Conservation (phyloP, 805 yeast species). For the Wickerhamomyces tratensis region DNA sequence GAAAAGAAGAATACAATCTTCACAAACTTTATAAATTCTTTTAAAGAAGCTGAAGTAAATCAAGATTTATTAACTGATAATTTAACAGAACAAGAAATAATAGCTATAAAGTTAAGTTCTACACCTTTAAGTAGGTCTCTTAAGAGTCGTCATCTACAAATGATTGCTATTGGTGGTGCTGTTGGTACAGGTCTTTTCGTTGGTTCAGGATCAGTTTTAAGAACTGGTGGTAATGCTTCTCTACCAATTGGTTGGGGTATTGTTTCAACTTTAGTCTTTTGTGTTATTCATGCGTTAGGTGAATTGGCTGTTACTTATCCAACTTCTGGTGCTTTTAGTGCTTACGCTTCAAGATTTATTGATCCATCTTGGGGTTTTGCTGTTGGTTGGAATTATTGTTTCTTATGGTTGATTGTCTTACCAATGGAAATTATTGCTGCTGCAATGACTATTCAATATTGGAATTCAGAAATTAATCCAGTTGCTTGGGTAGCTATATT, state of each 20-base stretch:
- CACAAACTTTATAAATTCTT: conserved; percentile 27
- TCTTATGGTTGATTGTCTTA: conserved; percentile 41
- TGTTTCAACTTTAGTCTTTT: conserved; percentile 47
- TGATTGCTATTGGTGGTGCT: conserved; percentile 61
- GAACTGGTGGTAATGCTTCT: conserved; percentile 50
- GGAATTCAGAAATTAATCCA: conserved; percentile 36
- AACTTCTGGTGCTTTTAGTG: conserved; percentile 53
- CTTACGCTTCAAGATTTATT: conserved; percentile 50
- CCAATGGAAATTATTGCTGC: conserved; percentile 47
- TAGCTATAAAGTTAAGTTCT: conserved; percentile 33
- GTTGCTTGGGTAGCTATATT: conserved; percentile 43
- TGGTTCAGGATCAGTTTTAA: conserved; percentile 47
- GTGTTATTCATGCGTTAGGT: conserved; percentile 52
- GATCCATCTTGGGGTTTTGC: conserved; percentile 59
- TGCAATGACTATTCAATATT: conserved; percentile 40
- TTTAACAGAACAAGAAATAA: conserved; percentile 31
- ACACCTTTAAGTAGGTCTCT: conserved; percentile 49
- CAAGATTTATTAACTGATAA: conserved; percentile 23
- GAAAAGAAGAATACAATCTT: conserved; percentile 1
- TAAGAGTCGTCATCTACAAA: conserved; percentile 50
- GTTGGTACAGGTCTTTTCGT: conserved; percentile 63
- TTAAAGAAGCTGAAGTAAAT: conserved; percentile 27
- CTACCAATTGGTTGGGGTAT: conserved; percentile 43
- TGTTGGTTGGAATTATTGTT: conserved; percentile 45
- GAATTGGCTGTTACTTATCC: conserved; percentile 55